Percentiles rank a stretch among this genome's conserved stretches.
These are phyloP conservation scores for Metarhizium brunneum DNA, from an alignment of 2,329 filamentous ascomycete species.

Conservation along the genomic window DNA sequence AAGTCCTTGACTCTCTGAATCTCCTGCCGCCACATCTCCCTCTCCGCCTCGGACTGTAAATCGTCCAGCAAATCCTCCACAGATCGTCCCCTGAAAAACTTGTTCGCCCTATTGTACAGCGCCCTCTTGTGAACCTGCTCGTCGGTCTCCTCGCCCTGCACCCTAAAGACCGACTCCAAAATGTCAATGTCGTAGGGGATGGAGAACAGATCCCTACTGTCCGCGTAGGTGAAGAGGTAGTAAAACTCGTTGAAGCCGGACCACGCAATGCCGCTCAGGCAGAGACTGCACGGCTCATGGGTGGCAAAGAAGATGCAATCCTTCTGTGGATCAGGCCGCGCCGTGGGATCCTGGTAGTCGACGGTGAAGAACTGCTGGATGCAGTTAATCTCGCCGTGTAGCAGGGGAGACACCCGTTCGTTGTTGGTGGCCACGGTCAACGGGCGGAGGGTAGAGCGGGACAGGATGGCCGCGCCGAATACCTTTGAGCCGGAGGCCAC, in stretches of 20 bases:
- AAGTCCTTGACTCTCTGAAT: slow-evolving; percentile 38
- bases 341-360: too few relatives aligned
- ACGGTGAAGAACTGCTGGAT: too few relatives aligned
- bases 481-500: slow-evolving; percentile 45
- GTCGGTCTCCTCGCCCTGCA: slow-evolving; percentile 30
- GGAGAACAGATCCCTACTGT: too few relatives aligned
- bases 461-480: slow-evolving; percentile 47
- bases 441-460: slow-evolving; percentile 13
- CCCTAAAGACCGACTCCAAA: slow-evolving; percentile 43
- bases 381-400: slow-evolving; percentile 53
- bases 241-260: slow-evolving; percentile 47
- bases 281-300: slow-evolving; percentile 50
- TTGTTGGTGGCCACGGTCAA: slow-evolving; percentile 35
- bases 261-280: slow-evolving; percentile 49
- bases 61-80: slow-evolving; percentile 29
- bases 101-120: slow-evolving; percentile 46
- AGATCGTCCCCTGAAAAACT: slow-evolving; percentile 40
- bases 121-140: slow-evolving; percentile 27
- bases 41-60: slow-evolving; percentile 25
- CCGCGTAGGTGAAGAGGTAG: slow-evolving; percentile 46
- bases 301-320: slow-evolving; percentile 20
- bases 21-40: slow-evolving; percentile 25
- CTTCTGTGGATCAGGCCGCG: too few relatives aligned
- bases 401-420: slow-evolving; percentile 42
- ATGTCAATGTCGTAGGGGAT: too few relatives aligned